phyloP scores from a whole-genome alignment of 106 monocot species.

The Dactylorhiza incarnata region DNA sequence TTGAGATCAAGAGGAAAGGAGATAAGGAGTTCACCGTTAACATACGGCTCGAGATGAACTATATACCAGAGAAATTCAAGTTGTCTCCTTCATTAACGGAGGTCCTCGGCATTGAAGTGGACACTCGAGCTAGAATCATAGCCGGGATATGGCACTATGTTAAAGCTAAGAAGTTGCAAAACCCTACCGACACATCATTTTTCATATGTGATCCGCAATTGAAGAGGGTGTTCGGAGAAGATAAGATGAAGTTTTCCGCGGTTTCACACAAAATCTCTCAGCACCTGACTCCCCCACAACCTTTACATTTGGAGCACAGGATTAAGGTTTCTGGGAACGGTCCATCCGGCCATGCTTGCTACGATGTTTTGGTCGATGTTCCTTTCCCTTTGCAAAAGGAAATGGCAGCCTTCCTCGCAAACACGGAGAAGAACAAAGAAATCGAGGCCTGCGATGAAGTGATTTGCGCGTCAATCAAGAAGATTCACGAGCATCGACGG shows the following conservation, averaged over 20 bases:
- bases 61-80: conserved; percentile 83
- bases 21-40: conserved; percentile 74
- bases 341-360: conserved; percentile 57
- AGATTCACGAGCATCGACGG: conserved; percentile 93
- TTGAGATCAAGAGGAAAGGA: conserved; percentile 89
- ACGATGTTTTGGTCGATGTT: conserved; percentile 88
- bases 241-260: conserved; percentile 78
- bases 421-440: conserved; percentile 89
- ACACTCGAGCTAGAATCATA: conserved; percentile 73
- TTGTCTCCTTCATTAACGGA: conserved; percentile 66
- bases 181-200: conserved; percentile 78
- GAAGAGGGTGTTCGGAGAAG: conserved; percentile 85
- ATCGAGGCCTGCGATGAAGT: conserved; percentile 92
- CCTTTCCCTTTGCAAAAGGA: conserved; percentile 93
- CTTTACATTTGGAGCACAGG: conserved; percentile 76
- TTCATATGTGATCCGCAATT: conserved; percentile 74
- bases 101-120: conserved; percentile 82
- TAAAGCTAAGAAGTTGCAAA: conserved; percentile 91
- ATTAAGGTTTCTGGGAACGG: conserved; percentile 67
- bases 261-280: conserved; percentile 97
- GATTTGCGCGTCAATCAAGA: conserved; percentile 90
- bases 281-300: conserved; percentile 65
- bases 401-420: conserved; percentile 67
- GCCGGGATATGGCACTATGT: conserved; percentile 96
- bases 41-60: conserved; percentile 84